A percentile compares a stretch with the other conserved stretches of the same genome.
Conservation (phyloP, 2,329 filamentous ascomycete genomes). For the Beauveria pseudobassiana region DNA sequence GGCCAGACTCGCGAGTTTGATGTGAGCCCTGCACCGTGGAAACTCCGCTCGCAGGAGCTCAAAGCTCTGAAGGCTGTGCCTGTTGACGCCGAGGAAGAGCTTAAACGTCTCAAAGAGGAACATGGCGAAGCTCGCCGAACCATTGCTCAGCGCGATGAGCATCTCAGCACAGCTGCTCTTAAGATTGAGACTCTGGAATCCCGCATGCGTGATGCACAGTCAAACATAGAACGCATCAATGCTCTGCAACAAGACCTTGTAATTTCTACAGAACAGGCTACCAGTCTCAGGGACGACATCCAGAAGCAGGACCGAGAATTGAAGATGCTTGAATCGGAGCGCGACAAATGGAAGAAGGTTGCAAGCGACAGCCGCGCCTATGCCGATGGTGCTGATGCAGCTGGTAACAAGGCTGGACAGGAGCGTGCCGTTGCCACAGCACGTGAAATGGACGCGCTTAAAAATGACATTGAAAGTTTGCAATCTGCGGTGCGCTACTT, state of each 20-base stretch:
- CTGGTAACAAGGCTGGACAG: conserved; percentile 49
- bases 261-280: conserved; percentile 41
- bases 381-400: conserved; percentile 43
- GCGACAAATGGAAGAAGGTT: conserved; percentile 65
- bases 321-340: conserved; percentile 55
- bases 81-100: conserved; percentile 76
- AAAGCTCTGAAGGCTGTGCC: conserved; percentile 74
- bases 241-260: conserved; percentile 56
- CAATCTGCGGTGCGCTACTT: conserved; percentile 61
- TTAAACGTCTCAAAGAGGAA: conserved; percentile 72
- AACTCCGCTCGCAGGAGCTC: conserved; percentile 71
- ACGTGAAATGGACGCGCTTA: conserved; percentile 65
- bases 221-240: conserved; percentile 63
- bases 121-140: conserved; percentile 68
- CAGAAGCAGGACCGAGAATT: conserved; percentile 61
- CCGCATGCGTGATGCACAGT: conserved; percentile 73
- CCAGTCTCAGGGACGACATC: conserved; percentile 53
- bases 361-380: conserved; percentile 54
- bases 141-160: conserved; percentile 68
- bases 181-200: conserved; percentile 91
- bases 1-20: conserved; percentile 75
- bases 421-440: conserved; percentile 63
- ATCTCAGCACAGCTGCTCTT: conserved; percentile 78
- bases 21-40: conserved; percentile 69
- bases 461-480: conserved; percentile 57